Percentiles rank a stretch among this genome's conserved stretches.
Evolutionary conservation across 805 yeast species (phyloP).

Genomic region (Cyberlindnera nakhonratchasimensis): DNA sequence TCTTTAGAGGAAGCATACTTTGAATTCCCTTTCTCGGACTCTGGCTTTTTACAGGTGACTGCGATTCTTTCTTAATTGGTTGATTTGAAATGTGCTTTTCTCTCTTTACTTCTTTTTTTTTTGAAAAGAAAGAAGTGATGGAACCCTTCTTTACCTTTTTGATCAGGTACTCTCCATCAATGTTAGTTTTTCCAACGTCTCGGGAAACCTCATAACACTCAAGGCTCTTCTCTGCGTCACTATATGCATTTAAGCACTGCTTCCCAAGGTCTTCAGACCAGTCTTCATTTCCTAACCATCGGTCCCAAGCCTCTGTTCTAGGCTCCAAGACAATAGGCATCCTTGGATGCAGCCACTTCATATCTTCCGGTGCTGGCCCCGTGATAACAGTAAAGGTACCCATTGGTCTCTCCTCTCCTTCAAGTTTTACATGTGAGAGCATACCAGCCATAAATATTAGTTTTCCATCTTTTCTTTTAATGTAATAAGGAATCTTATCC

Average conservation of each 20-base stretch:
- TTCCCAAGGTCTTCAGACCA: slow-evolving; percentile 40
- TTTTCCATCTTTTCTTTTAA: slow-evolving; percentile 48
- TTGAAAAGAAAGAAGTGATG: slow-evolving; percentile 17
- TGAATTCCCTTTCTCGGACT: neutral
- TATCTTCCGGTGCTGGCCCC: slow-evolving; percentile 56
- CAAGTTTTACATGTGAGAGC: slow-evolving; percentile 29
- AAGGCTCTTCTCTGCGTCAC: slow-evolving; percentile 32
- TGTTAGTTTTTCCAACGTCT: slow-evolving; percentile 60
- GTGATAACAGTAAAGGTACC: slow-evolving; percentile 70
- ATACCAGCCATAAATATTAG: slow-evolving; percentile 68
- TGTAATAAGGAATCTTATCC: slow-evolving; percentile 60
- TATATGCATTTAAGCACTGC: slow-evolving; percentile 37
- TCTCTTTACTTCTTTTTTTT: slow-evolving; percentile 1
- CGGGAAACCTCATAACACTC: slow-evolving; percentile 52
- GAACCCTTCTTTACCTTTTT: slow-evolving; percentile 26
- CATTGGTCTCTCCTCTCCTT: slow-evolving; percentile 26
- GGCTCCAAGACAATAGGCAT: slow-evolving; percentile 75
- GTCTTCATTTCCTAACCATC: slow-evolving; percentile 52
- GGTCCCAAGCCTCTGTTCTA: slow-evolving; percentile 50
- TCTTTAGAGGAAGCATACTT: slow-evolving; percentile 1
- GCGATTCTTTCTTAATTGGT: neutral
- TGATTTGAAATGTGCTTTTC: neutral
- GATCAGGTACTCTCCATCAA: slow-evolving; percentile 37
- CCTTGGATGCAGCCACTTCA: slow-evolving; percentile 69
- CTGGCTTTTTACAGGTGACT: neutral